Evolutionary conservation across 2,329 filamentous ascomycete species (phyloP), one percentile per base, ranked within the genome.

Genomic region (Aureobasidium sp.): DNA sequence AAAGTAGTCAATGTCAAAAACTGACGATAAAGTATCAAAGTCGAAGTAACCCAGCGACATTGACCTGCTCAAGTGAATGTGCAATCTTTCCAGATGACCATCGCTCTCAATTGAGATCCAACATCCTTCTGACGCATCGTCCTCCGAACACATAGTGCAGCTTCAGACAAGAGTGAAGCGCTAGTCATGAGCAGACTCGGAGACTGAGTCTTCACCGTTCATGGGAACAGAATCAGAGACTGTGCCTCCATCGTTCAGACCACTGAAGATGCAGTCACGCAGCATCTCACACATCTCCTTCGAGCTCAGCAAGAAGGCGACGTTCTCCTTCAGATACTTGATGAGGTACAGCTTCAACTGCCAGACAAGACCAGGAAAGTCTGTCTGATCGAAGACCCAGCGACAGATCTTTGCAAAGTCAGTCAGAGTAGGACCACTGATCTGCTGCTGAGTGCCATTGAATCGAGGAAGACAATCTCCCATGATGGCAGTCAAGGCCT

Each of bases 201-300:
- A 12, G 31, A 9, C 31, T 34, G 31, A 3, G 31, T 34, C 31
- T 34, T 12, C 31, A 34, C 31, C 12, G 8, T 34, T 34, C 31
- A 34, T 20, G 29, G 47, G 11, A 3, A 29, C 47, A 34, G 47
- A 9, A n/a, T 37, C 22, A 15, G 14, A 25, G 4, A 41, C 37
- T 25, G n/a, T n/a, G 20, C 14, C 51, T 42, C 20, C 22, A n/a
- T 25, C 14, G 37, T 42, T 31, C 25, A 53, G 15, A 25, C 6
- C 39, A n/a, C 14, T 11, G 22, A 47, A 39, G n/a, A 58, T 58
- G 42, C 29, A 47, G 29, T 58, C 55, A 9, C 42, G 29, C 20
- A 58, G 27, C 55, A 58, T 58, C 12, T 36, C 55, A 8, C 31
- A 58, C 42, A 58, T 58, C 42, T 58, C 55, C 31, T 37, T 37